phyloP scores from a whole-genome alignment of 495 filamentous ascomycete genomes.

The Penicillium arizonense region DNA sequence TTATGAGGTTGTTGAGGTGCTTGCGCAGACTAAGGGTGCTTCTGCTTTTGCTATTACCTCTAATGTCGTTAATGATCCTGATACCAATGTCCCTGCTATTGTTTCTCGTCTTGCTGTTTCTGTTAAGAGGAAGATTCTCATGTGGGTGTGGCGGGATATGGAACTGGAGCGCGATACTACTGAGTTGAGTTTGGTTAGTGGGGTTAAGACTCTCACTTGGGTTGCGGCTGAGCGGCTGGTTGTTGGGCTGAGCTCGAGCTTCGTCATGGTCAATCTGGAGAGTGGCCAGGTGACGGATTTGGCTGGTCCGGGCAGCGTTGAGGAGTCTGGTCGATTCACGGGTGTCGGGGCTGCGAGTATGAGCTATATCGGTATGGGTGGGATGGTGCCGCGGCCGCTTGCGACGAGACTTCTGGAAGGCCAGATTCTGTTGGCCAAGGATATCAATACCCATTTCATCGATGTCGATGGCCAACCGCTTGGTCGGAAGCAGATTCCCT shows the following conservation, averaged over 20 bases:
- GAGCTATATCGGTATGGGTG: constrained; percentile 93
- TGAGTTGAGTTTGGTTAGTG: constrained; percentile 76
- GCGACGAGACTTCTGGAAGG: constrained; percentile 78
- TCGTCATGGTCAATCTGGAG: constrained; percentile 85
- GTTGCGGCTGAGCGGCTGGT: constrained; percentile 80
- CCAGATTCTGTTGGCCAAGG: constrained; percentile 85
- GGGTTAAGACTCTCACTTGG: constrained; percentile 85
- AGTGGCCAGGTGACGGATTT: constrained; percentile 69
- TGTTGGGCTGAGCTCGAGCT: constrained; percentile 83
- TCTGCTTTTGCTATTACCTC: constrained; percentile 88
- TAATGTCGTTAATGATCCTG: constrained; percentile 86
- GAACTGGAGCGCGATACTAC: constrained; percentile 71
- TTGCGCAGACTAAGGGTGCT: constrained; percentile 83
- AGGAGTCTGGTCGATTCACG: constrained; percentile 61
- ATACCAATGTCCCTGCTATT: constrained; percentile 83
- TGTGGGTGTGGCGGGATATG: constrained; percentile 96
- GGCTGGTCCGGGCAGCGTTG: constrained; percentile 72
- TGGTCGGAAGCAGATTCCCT: constrained; percentile 85
- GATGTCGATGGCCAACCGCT: constrained; percentile 77
- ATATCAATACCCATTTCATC: constrained; percentile 93
- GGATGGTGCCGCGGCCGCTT: constrained; percentile 85
- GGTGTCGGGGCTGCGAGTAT: constrained; percentile 74
- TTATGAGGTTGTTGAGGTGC: constrained; percentile 75
- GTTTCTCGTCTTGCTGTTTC: constrained; percentile 88
- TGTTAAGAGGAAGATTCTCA: constrained; percentile 81